Evolutionary conservation across 371 early-diverging fungal species (phyloP), one percentile per base, ranked within the genome.

Genomic region (Synchytrium microbalum): DNA sequence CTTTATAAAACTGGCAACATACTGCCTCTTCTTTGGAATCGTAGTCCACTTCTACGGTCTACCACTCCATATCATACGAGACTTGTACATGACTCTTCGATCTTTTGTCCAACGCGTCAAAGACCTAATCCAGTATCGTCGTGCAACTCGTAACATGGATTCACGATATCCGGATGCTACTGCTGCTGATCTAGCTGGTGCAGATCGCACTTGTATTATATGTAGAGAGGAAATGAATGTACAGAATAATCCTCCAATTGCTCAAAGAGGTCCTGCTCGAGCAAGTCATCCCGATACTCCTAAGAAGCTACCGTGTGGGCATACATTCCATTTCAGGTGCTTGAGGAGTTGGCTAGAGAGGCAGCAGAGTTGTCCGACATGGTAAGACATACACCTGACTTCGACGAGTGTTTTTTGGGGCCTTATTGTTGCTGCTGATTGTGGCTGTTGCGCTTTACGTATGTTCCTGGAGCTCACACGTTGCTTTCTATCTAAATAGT

Each of bases 351-450:
- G 99, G 99, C 82, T 98, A 32, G 99, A 99, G 73, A 75, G 98
- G 65, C 99, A 99, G 75, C 98, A 96, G 68, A 90, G 88, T 59
- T 99, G 99, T 69, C 99, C 99, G 0, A 96, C 99, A 2, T 99
- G 99, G 80, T 82, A 87, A 58, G 64, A 69, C 8, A 8, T 25
- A 24, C 56, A 13, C 25, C 8, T 25, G 8, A 8, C 23, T 24
- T 25, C 13, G 13, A 14, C n/a, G n/a, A 51, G 51, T 51, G 51
- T 51, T 51, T 51, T n/a, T 51, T 51, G 51, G n/a, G 13, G 51
- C n/a, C n/a, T n/a, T 51, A n/a, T 51, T 51, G n/a, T 51, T n/a
- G 13, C 51, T 51, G n/a, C 13, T n/a, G 51, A 13, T 13, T 51
- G 51, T n/a, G 51, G n/a, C 14, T 14, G n/a, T 14, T n/a, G 13